phyloP scores from a whole-genome alignment of 208 protist species.

The Trypanosoma lewisi region DNA sequence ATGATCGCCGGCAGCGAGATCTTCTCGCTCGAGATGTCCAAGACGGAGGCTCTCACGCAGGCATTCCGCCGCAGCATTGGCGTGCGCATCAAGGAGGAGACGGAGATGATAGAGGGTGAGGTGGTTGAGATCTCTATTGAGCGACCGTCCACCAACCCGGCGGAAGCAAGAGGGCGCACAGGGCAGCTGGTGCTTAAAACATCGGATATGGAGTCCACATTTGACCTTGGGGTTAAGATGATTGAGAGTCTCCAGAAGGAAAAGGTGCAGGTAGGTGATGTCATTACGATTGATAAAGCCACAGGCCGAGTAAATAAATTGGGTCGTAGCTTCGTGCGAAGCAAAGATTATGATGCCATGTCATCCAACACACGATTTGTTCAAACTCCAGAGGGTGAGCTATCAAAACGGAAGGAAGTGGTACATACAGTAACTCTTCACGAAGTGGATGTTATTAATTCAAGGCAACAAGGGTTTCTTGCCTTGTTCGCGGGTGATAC shows the following conservation, averaged over 20 bases:
- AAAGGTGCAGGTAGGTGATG: slow-evolving; percentile 98
- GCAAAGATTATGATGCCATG: slow-evolving; percentile 97
- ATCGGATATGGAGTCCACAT: slow-evolving; percentile 99
- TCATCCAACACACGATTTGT: slow-evolving; percentile 95
- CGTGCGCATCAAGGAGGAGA: slow-evolving; percentile 99
- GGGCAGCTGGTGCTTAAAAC: slow-evolving; percentile 99
- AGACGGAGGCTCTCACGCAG: slow-evolving; percentile 99
- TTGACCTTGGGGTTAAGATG: slow-evolving; percentile 99
- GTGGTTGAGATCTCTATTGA: slow-evolving; percentile 99
- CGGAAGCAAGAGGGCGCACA: slow-evolving; percentile 88
- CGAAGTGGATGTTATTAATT: slow-evolving; percentile 99
- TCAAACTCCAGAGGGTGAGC: slow-evolving; percentile 98
- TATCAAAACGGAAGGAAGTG: slow-evolving; percentile 99
- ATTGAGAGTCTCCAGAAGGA: slow-evolving; percentile 99
- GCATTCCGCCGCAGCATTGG: slow-evolving; percentile 98
- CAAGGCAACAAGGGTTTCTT: slow-evolving; percentile 98
- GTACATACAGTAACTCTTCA: slow-evolving; percentile 99
- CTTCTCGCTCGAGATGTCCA: slow-evolving; percentile 99
- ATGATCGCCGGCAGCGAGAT: slow-evolving; percentile 99
- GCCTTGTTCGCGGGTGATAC: slow-evolving; percentile 99
- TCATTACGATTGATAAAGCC: slow-evolving; percentile 99
- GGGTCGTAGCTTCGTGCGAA: slow-evolving; percentile 96
- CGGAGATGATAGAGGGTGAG: slow-evolving; percentile 99
- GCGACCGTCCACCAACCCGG: slow-evolving; percentile 92
- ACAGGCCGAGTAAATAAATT: slow-evolving; percentile 98